These are phyloP conservation scores for Lichtheimia corymbifera DNA, from an alignment of 371 early-diverging fungal genomes.

Conservation along the genomic window DNA sequence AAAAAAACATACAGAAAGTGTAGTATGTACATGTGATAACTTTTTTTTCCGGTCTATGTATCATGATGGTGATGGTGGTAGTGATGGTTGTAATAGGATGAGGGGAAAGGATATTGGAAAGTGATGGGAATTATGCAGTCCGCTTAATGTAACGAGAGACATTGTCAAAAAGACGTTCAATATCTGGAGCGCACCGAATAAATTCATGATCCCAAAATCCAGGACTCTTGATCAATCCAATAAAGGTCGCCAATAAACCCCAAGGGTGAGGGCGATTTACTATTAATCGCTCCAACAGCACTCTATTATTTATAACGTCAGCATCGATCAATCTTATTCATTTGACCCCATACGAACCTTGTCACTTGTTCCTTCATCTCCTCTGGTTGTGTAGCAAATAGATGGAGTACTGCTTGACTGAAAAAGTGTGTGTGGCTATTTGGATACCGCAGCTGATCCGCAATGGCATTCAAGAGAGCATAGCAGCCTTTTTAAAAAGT, in stretches of 20 bases:
- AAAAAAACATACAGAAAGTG: constrained; percentile 9
- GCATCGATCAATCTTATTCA: background rate
- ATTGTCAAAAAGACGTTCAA: constrained; percentile 72
- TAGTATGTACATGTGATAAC: background rate
- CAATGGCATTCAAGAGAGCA: constrained; percentile 81
- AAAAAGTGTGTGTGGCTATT: constrained; percentile 95
- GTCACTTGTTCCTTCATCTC: constrained; percentile 91
- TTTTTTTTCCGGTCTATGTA: constrained; percentile 6
- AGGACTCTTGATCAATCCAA: constrained; percentile 92
- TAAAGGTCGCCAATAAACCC: constrained; percentile 94
- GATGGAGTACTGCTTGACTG: constrained; percentile 72
- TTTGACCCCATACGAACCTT: constrained; percentile 21
- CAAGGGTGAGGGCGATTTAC: constrained; percentile 98
- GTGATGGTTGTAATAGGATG: background rate
- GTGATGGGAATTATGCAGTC: constrained; percentile 3
- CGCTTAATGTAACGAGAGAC: constrained; percentile 47
- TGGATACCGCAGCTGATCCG: constrained; percentile 96
- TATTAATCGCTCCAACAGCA: constrained; percentile 92
- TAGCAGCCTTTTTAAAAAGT: constrained; percentile 64
- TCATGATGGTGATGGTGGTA: background rate
- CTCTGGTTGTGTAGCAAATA: constrained; percentile 68
- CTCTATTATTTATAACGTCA: constrained; percentile 43
- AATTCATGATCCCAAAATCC: constrained; percentile 86
- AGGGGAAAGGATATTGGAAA: background rate
- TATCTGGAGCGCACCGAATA: constrained; percentile 72